These are phyloP conservation scores for Arthrobotrys megalospora DNA, from an alignment of 2,329 filamentous ascomycete genomes.

Conservation along the genomic window DNA sequence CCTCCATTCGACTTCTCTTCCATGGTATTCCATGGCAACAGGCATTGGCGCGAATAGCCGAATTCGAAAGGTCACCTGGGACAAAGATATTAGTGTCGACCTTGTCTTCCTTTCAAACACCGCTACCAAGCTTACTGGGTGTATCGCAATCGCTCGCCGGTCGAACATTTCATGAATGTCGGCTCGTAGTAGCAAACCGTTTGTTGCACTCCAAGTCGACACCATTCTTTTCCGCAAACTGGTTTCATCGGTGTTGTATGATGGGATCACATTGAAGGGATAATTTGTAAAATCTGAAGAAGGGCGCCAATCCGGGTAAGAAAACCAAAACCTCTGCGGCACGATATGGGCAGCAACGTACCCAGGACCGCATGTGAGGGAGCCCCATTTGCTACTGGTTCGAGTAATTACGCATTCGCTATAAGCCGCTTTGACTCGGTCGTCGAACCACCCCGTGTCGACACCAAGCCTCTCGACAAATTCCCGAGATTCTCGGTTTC, in stretches of 20 bases:
- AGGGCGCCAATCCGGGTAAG: neutral
- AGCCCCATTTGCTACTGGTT: neutral
- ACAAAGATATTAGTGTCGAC: neutral
- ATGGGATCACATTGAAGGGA: constrained; percentile 20
- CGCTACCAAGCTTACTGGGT: neutral
- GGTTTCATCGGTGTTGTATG: neutral
- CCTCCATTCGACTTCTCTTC: neutral
- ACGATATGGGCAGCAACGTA: constrained; percentile 23
- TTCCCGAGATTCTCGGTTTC: neutral
- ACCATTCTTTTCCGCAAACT: neutral
- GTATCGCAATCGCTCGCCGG: neutral
- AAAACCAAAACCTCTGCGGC: constrained; percentile 4
- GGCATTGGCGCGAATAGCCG: constrained; percentile 19
- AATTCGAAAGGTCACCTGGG: neutral
- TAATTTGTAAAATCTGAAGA: neutral
- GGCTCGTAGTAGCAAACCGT: constrained; percentile 11
- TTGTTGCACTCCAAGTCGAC: neutral
- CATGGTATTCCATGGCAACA: constrained; percentile 9
- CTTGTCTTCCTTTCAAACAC: neutral
- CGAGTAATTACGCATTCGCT: neutral
- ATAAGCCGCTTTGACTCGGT: neutral
- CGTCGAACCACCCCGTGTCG: neutral
- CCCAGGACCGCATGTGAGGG: neutral
- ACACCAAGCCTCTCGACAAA: neutral
- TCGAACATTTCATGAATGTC: constrained; percentile 30